These are phyloP conservation scores for Acer campestre DNA, from an alignment of 345 rosid genomes.

Conservation along the genomic window DNA sequence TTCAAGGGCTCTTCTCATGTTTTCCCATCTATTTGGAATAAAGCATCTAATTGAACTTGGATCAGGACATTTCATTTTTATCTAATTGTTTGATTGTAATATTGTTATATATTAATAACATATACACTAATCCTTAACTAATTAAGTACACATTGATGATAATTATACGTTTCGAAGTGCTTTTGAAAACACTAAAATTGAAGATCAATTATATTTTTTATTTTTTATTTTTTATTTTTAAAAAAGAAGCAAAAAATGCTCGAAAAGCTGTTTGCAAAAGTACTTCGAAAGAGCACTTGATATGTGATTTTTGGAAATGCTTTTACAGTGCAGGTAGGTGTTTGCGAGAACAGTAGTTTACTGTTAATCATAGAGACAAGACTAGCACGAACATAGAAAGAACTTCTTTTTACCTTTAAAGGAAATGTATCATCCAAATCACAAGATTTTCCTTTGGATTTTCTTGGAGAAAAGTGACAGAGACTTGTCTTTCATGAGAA, in stretches of 20 bases:
- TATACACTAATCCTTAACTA: neutral
- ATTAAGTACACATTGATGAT: neutral
- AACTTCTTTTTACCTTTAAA: conserved; percentile 13
- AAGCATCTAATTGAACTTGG: neutral
- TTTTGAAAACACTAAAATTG: neutral
- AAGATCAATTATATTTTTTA: no score
- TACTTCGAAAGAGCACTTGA: no score
- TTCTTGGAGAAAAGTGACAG: conserved; percentile 24
- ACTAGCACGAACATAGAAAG: conserved; percentile 18
- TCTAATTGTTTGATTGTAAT: no score
- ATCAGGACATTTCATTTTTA: neutral
- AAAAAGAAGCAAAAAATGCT: neutral
- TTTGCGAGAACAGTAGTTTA: neutral
- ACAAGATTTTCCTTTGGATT: conserved; percentile 34
- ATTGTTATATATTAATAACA: neutral
- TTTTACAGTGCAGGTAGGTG: neutral
- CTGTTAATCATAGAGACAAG: conserved; percentile 19
- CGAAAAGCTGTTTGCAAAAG: neutral
- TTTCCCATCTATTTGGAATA: conserved; percentile 26
- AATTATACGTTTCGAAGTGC: neutral
- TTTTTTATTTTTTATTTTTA: no score
- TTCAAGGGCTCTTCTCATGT: conserved; percentile 18
- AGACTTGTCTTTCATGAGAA: conserved; percentile 25
- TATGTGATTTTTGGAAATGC: neutral
- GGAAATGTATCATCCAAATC: conserved; percentile 29